Base-by-base conservation (phyloP, 2,329 filamentous ascomycete species). In the Alternaria brassicae region DNA sequence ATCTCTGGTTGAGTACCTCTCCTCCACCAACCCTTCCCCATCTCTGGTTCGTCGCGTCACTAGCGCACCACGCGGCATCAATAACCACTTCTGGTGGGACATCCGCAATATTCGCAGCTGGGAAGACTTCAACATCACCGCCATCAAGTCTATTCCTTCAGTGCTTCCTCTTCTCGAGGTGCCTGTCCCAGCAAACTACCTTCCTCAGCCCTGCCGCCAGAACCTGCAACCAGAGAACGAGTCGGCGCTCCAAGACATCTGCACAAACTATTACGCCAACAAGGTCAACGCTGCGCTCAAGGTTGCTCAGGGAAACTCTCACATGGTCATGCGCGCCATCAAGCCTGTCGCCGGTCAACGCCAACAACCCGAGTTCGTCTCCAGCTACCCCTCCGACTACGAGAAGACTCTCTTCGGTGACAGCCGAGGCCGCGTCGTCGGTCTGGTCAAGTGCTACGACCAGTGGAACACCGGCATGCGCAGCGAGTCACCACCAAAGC, bases 381-480 rank as follows among this genome's bases (percentile, higher is more conserved):
- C 86, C 66, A 89, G 85, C 74, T 84, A 86, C 54, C 79, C 84
- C 3, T 85, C 84, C 54, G 81, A 83, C 71, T 77, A 77, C 65
- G 80, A 82, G 60, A 81, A 80, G 72, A 83, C 81, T 48, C 78
- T 83, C 66, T 74, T 72, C 57, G 81, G 81, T 57, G 80, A 82
- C 60, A 72, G 67, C 37, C 78, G 81, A 75, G 86, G 82, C 23
- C 88, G 91, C 30, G 85, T 93, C 12, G 89, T 94, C 48, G 91
- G 94, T 6, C 85, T 97, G n/a, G 91, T 96, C 70, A 94, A 94
- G 80, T 90, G 88, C 75, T 97, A 94, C 74, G 91, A 96, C 78
- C 89, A 91, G 70, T 97, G 96, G 91, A 97, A 97, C 83, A 95
- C 92, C 1, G 91, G 91, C 63, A 96, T 97, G 91, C 91, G 93